Conservation (phyloP, 495 filamentous ascomycete species). For the Penicillium lividum region DNA sequence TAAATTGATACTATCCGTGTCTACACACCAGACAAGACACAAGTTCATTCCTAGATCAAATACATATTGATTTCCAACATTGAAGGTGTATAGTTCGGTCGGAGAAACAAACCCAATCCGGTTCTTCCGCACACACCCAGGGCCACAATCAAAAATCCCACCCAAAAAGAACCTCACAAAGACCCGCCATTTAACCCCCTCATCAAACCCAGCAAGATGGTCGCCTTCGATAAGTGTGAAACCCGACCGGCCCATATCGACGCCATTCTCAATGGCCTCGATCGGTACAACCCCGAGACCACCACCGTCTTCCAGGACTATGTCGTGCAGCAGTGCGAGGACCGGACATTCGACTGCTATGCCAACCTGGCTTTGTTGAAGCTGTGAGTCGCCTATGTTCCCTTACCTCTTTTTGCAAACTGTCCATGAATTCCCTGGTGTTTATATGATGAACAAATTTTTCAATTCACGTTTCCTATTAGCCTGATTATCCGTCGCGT, state of each 20-base stretch:
- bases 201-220: constrained; percentile 39
- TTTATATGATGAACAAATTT: constrained; percentile 64
- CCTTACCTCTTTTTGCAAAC: constrained; percentile 3
- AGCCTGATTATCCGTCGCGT: constrained; percentile 62
- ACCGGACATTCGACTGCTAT: constrained; percentile 89
- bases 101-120: constrained; percentile 30
- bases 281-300: constrained; percentile 98
- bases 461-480: constrained; percentile 95
- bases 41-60: too few relatives aligned
- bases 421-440: not conserved
- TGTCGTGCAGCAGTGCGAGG: constrained; percentile 91
- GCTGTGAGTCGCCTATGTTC: constrained; percentile 69
- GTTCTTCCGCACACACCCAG: constrained; percentile 23
- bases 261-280: constrained; percentile 86
- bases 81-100: constrained; percentile 21
- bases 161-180: constrained; percentile 37
- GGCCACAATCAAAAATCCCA: constrained; percentile 48
- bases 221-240: constrained; percentile 57
- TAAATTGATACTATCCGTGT: too few relatives aligned
- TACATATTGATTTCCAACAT: too few relatives aligned
- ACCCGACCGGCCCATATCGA: constrained; percentile 85
- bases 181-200: constrained; percentile 31
- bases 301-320: constrained; percentile 94
- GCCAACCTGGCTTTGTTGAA: constrained; percentile 95
- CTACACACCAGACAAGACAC: too few relatives aligned